Evolutionary conservation across 1,284 basidiomycete genomes (phyloP), one percentile per base, ranked within the genome.

Genomic region (Xanthoconium separans): DNA sequence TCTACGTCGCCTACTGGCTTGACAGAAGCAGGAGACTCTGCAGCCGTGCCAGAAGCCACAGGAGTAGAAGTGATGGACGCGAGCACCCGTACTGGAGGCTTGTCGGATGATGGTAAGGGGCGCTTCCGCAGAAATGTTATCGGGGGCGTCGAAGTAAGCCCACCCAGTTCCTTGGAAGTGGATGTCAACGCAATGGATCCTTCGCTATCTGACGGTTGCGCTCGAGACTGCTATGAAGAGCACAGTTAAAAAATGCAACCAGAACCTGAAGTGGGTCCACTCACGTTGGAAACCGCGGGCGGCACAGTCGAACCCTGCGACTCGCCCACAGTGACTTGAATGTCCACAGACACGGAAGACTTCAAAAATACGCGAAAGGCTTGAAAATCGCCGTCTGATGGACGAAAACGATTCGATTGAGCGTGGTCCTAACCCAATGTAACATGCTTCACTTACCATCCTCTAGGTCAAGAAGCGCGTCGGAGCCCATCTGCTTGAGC

Each of bases 311-410:
- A 5, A 31, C 43, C 44, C 33, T 11, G 56, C 13, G 56, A 46
- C 15, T 2, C 29, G 40, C 47, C 44, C 13, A 61, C 59, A 16
- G 60, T 66, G 1, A 82, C 77, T 15, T 66, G 55, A 0, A 82
- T 69, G 24, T 77, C 73, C 18, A 75, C 66, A 3, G 72, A 55
- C 1, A 50, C 58, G 2, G 60, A 47, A 1, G 61, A 65, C 48
- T 70, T 52, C 36, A 64, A 20, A 18, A 72, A 67, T 10, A 77
- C 72, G 54, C 73, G 69, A 65, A 91, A 87, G 2, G 87, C 88
- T 49, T 84, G 83, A 57, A 89, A 91, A 66, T 91, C 88, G 45
- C 87, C 88, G 44, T 89, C 88, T 36, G 34, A 16, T 91, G 58
- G 55, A 43, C 33, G 16, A 44, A 44, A 36, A 36, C 15, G 8